Percentiles rank a stretch among this genome's conserved stretches.
Conservation (phyloP, 495 filamentous ascomycete genomes). For the Chaetomium tenue region DNA sequence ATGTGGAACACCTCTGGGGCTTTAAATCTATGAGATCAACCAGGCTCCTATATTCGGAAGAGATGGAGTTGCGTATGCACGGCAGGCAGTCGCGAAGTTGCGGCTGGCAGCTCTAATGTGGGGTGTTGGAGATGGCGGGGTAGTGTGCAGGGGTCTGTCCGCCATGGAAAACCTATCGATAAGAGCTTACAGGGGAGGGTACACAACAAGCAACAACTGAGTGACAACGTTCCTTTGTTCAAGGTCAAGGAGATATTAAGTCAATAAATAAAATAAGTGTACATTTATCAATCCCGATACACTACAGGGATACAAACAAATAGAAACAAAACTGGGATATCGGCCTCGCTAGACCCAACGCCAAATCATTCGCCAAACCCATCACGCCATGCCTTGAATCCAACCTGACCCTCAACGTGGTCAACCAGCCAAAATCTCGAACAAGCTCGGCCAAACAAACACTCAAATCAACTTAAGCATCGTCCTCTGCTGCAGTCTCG, state of each 20-base stretch:
- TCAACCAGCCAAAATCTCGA: too few species aligned
- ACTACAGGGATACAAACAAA: background rate
- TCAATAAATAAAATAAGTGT: background rate
- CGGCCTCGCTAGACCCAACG: background rate
- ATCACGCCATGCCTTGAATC: background rate
- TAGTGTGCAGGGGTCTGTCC: background rate
- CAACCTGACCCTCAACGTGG: background rate
- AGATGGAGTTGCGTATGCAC: slow-evolving; percentile 18
- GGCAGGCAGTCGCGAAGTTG: slow-evolving; percentile 4
- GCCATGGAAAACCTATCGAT: background rate
- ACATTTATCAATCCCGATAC: background rate
- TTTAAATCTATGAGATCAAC: background rate
- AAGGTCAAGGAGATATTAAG: too few species aligned
- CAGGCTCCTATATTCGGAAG: slow-evolving; percentile 14
- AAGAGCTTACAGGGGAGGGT: background rate
- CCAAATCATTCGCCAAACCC: background rate
- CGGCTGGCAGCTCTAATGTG: background rate
- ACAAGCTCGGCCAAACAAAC: background rate
- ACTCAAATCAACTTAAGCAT: slow-evolving; percentile 43
- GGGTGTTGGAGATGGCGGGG: slow-evolving; percentile 9
- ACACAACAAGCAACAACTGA: too few species aligned
- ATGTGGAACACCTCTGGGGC: background rate
- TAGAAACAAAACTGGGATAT: background rate
- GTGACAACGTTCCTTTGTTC: too few species aligned
- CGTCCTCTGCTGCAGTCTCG: slow-evolving; percentile 43